Percentiles rank a stretch among this genome's conserved stretches.
Conservation (phyloP, 306 rosid species). For the Mucuna pruriens region DNA sequence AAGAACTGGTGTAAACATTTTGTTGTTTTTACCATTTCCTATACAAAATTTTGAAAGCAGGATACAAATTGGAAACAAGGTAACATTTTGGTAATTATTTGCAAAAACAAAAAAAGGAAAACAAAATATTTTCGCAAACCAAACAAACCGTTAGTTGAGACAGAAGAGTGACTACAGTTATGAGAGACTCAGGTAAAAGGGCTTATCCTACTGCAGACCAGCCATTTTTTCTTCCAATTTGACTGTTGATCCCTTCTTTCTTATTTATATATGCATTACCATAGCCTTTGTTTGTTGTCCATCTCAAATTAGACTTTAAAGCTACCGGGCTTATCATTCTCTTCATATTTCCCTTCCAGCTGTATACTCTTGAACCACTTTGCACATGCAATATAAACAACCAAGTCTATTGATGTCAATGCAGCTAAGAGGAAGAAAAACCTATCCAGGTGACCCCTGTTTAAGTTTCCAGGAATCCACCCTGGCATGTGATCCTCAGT, state of each 20-base stretch:
- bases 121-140: not conserved
- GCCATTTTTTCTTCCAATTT: constrained; percentile 28
- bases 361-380: constrained; percentile 62
- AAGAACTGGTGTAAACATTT: not conserved
- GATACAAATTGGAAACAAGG: not conserved
- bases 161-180: constrained; percentile 22
- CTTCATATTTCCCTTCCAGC: constrained; percentile 61
- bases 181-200: constrained; percentile 45
- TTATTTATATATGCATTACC: constrained; percentile 56
- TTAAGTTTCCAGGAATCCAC: constrained; percentile 73
- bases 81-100: not conserved
- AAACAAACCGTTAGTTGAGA: constrained; percentile 3
- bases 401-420: constrained; percentile 55
- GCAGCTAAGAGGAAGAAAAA: constrained; percentile 72
- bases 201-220: constrained; percentile 36
- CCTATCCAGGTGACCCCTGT: constrained; percentile 68
- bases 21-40: not conserved
- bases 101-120: not conserved
- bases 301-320: constrained; percentile 54
- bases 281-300: constrained; percentile 36
- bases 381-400: constrained; percentile 53
- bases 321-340: constrained; percentile 49
- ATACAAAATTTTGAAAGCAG: constrained; percentile 11
- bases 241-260: constrained; percentile 48
- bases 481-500: constrained; percentile 57